These are phyloP conservation scores for Skeletonema grethae DNA, from an alignment of 108 stramenopile genomes.

Conservation along the genomic window DNA sequence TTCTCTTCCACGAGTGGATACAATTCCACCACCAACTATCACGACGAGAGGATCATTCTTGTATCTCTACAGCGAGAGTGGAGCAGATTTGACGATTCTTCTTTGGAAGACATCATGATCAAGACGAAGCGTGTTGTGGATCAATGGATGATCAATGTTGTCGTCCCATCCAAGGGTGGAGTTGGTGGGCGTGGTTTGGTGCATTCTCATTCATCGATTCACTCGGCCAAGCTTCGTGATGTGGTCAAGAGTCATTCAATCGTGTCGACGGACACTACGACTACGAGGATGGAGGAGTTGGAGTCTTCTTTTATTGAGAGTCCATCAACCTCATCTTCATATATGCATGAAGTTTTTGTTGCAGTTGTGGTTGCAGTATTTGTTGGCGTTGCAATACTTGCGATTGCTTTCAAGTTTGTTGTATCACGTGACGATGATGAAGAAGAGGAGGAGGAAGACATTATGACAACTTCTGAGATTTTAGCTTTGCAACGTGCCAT, in stretches of 20 bases:
- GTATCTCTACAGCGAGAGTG: not conserved
- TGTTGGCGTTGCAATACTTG: not conserved
- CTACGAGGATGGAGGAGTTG: not conserved
- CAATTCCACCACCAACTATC: not conserved
- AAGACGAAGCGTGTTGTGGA: not conserved
- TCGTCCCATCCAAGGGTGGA: not conserved
- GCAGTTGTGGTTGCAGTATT: not conserved
- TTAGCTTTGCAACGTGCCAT: not conserved
- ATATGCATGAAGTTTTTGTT: not conserved
- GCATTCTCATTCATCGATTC: constrained; percentile 3
- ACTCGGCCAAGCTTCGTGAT: constrained; percentile 6
- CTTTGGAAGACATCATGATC: not conserved
- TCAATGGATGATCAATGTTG: not conserved
- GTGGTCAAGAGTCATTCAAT: not conserved
- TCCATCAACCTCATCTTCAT: not conserved
- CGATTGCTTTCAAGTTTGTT: not conserved
- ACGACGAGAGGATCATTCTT: not conserved
- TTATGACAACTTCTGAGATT: not conserved
- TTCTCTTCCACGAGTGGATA: not conserved
- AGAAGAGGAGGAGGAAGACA: not conserved
- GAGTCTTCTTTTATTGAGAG: not conserved
- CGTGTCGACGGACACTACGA: not conserved
- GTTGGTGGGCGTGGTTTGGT: not conserved
- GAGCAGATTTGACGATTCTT: not conserved
- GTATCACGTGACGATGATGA: not conserved